Evolutionary conservation across 1,139 yeast genomes (phyloP), one percentile per base, ranked within the genome.

Genomic region (Insectozyma bohioensis): DNA sequence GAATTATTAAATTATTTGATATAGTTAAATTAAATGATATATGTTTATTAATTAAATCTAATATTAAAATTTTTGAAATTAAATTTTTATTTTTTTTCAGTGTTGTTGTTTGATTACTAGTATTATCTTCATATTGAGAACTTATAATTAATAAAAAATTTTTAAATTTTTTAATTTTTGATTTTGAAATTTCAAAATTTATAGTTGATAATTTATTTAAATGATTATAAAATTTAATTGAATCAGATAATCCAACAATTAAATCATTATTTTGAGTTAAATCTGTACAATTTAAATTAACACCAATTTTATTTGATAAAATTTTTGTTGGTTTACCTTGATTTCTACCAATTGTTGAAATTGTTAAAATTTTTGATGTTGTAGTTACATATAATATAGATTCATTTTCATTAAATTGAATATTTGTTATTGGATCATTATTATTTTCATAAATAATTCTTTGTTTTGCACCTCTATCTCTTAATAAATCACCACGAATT

Each of bases 401-500:
- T 24, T 67, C 73, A 13, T 63, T 63, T 27, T 68, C 75, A 39
- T 67, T 65, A 45, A 84, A 77, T 22, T 74, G 68, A 2, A 92
- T 59, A 0, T 88, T 85, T 0, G 98, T 90, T 16, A 94, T 72
- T 0, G 97, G 95, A 33, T 86, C 94, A 11, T 54, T 51, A 8
- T 24, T 34, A 12, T 80, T 72, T 42, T 83, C 85, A 49, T 79
- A 86, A 1, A 90, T 78, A 0, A 83, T 57, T 21, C 97, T 64
- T 51, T 90, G 97, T 43, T 92, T 76, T 4, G 95, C 79, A 0
- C 98, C 98, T 39, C 96, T 62, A 51, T 94, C 99, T 45, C 92
- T 76, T 2, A 85, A 49, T 28, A 94, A 60, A 54, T 92, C 98
- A 5, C 98, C 99, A 41, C 97, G 61, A 0, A 90, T 76, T 4